A percentile compares a stretch with the other conserved stretches of the same genome.
phyloP scores from a whole-genome alignment of 106 monocot genomes.

The Allium cepa region DNA sequence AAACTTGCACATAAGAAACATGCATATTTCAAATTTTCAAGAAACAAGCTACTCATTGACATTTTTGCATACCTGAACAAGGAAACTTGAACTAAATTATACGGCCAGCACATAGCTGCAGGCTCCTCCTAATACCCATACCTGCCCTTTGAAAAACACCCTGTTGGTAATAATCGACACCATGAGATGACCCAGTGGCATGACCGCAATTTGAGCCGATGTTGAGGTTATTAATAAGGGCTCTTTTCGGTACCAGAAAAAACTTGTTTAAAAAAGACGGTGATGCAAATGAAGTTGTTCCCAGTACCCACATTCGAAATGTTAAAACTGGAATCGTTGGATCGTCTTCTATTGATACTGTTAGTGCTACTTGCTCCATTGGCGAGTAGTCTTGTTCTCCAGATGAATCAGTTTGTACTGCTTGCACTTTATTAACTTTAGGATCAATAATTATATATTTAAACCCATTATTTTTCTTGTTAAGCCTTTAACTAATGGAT shows the following conservation, averaged over 20 bases:
- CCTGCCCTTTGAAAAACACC: conserved; percentile 25
- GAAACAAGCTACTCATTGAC: neutral
- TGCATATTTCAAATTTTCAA: neutral
- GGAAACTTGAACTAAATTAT: conserved; percentile 83
- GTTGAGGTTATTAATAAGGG: conserved; percentile 45
- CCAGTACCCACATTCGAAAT: conserved; percentile 53
- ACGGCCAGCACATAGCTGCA: conserved; percentile 98
- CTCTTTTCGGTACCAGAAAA: conserved; percentile 60
- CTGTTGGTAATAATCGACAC: conserved; percentile 23
- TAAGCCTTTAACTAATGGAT: too few species aligned
- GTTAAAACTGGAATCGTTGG: conserved; percentile 34
- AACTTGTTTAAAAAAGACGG: conserved; percentile 59
- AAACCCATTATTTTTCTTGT: too few species aligned
- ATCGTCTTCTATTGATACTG: conserved; percentile 41
- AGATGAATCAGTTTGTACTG: too few species aligned
- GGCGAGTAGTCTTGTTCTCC: too few species aligned
- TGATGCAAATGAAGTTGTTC: conserved; percentile 31
- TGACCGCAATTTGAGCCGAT: conserved; percentile 59
- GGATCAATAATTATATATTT: too few species aligned
- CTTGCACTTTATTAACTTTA: too few species aligned
- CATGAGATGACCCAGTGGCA: conserved; percentile 52
- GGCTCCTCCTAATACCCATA: too few species aligned
- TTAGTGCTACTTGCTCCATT: conserved; percentile 56
- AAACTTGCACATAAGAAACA: too few species aligned
- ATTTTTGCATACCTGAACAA: conserved; percentile 63